phyloP scores from a whole-genome alignment of 225 moss, liverwort and hornwort species.

The Marchantia paleacea region DNA sequence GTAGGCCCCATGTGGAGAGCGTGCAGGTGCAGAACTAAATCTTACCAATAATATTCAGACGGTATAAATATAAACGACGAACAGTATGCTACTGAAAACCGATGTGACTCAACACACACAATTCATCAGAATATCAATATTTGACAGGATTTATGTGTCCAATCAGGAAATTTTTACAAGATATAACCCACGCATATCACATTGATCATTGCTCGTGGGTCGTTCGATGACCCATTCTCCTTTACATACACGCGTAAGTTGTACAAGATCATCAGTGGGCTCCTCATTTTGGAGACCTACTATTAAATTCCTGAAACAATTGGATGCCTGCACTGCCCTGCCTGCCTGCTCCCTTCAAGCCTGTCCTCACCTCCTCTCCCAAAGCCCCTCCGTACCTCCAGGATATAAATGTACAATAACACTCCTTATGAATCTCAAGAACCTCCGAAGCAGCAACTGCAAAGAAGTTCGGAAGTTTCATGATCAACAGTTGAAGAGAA shows the following conservation, averaged over 20 bases:
- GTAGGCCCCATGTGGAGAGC: too few relatives aligned
- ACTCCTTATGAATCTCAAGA: slow-evolving; percentile 25
- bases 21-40: too few relatives aligned
- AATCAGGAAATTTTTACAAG: background rate
- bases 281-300: slow-evolving; percentile 29
- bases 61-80: too few relatives aligned
- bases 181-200: slow-evolving; percentile 3
- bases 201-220: slow-evolving; percentile 1
- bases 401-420: slow-evolving; percentile 34
- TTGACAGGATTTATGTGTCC: too few relatives aligned
- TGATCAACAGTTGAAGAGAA: slow-evolving; percentile 3
- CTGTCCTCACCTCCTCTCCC: slow-evolving; percentile 10
- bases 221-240: slow-evolving; percentile 17
- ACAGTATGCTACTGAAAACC: too few relatives aligned
- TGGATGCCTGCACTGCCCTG: slow-evolving; percentile 21
- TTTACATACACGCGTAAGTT: slow-evolving; percentile 34
- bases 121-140: too few relatives aligned
- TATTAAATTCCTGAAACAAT: slow-evolving; percentile 26
- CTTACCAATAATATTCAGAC: too few relatives aligned
- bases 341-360: slow-evolving; percentile 6
- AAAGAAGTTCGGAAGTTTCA: slow-evolving; percentile 3
- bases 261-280: slow-evolving; percentile 35
- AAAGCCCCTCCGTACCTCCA: slow-evolving; percentile 24
- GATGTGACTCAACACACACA: too few relatives aligned
- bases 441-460: slow-evolving; percentile 17